These are phyloP conservation scores for Penicillium atrosanguineum DNA, from an alignment of 495 filamentous ascomycete species.

Conservation along the genomic window DNA sequence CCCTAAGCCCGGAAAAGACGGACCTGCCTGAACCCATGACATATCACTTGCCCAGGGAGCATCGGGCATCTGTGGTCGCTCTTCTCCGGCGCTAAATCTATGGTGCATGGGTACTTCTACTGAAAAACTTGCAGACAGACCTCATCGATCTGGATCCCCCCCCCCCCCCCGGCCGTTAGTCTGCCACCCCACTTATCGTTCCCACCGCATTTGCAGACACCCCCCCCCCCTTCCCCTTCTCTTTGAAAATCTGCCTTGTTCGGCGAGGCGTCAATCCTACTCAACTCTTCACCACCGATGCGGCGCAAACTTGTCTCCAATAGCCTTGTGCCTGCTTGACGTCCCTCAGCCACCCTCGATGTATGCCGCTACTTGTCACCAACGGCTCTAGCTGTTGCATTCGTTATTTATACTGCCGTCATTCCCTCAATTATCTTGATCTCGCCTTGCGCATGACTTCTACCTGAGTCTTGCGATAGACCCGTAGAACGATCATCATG, in stretches of 20 bases:
- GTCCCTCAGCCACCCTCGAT: conserved; percentile 34
- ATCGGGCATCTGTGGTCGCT: conserved; percentile 20
- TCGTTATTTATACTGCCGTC: conserved; percentile 25
- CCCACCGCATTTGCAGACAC: conserved; percentile 28
- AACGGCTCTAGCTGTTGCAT: conserved; percentile 23
- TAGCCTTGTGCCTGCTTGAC: conserved; percentile 24
- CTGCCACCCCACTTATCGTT: conserved; percentile 19
- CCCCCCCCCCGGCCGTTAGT: conserved; percentile 25
- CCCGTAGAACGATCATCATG: conserved; percentile 8
- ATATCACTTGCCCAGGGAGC: conserved; percentile 11
- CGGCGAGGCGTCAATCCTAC: conserved; percentile 27
- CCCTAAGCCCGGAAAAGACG: conserved; percentile 1
- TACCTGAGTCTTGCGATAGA: neutral
- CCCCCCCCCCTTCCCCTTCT: conserved; percentile 2
- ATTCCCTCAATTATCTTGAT: conserved; percentile 5
- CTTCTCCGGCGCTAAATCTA: conserved; percentile 35
- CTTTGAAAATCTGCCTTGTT: conserved; percentile 40
- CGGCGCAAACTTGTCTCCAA: conserved; percentile 21
- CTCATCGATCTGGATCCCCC: conserved; percentile 28
- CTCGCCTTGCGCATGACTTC: conserved; percentile 2
- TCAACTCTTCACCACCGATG: conserved; percentile 26
- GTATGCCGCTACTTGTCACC: conserved; percentile 22
- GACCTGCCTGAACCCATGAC: conserved; percentile 5
- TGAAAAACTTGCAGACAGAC: conserved; percentile 27
- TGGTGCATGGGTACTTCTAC: conserved; percentile 12